A percentile compares a stretch with the other conserved stretches of the same genome.
Conservation (phyloP, 2,329 filamentous ascomycete species). For the Fusarium sambucinum region DNA sequence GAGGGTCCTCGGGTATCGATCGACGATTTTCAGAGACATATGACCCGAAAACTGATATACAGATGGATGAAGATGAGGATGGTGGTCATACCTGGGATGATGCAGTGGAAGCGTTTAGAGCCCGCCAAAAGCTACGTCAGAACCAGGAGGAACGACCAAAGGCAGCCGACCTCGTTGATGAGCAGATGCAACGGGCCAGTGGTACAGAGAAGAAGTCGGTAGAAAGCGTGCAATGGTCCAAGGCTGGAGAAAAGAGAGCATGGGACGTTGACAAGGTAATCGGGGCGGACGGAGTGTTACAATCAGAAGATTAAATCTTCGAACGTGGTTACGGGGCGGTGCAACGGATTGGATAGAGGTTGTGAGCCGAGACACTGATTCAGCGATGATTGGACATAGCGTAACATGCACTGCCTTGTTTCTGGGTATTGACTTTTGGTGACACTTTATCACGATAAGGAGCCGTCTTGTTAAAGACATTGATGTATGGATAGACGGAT, state of each 20-base stretch:
- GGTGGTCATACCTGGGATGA: slow-evolving; percentile 79
- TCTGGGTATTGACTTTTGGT: slow-evolving; percentile 12
- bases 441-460: slow-evolving; percentile 1
- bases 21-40: slow-evolving; percentile 79
- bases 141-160: slow-evolving; percentile 81
- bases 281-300: slow-evolving; percentile 29
- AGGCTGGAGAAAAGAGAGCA: slow-evolving; percentile 71
- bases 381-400: slow-evolving; percentile 31
- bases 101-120: slow-evolving; percentile 80
- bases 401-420: slow-evolving; percentile 19
- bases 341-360: slow-evolving; percentile 18
- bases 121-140: slow-evolving; percentile 82
- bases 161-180: slow-evolving; percentile 81
- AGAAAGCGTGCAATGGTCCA: slow-evolving; percentile 79
- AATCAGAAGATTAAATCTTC: slow-evolving; percentile 19
- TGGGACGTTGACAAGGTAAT: slow-evolving; percentile 69
- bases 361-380: slow-evolving; percentile 17
- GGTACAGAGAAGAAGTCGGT: slow-evolving; percentile 69
- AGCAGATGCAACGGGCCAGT: slow-evolving; percentile 73
- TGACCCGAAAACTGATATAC: slow-evolving; percentile 68
- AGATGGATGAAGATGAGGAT: slow-evolving; percentile 59
- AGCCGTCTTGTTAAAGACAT: slow-evolving; percentile 1
- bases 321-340: slow-evolving; percentile 5
- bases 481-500: slow-evolving; percentile 11
- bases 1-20: slow-evolving; percentile 77